Base-by-base conservation (phyloP, 2,329 filamentous ascomycete genomes). In the Acephala macrosclerotiorum region DNA sequence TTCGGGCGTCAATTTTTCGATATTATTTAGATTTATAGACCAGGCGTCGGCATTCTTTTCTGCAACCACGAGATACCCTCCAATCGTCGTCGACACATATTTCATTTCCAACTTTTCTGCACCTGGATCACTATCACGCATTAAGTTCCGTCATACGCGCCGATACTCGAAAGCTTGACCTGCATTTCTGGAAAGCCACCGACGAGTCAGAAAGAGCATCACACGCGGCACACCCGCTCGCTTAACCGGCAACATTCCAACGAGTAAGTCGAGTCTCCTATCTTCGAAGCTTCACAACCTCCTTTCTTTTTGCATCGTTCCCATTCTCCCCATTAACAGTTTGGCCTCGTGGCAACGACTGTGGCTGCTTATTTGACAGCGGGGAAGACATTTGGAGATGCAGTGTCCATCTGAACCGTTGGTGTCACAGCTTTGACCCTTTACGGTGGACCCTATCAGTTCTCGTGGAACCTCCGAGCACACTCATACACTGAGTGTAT, bases 11-110 rank as follows among this genome's bases (percentile, higher is more conserved):
- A 64, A 59, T 60, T 61, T n/a, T 60, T 61, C 58, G 18, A 49
- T 63, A 45, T 62, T 56, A 40, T 53, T 53, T 72, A 71, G 61
- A 70, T 40, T 42, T 49, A 68, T 74, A 72, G 69, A 73, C 69
- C 67, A 67, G 65, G 69, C 62, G 68, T 71, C 72, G 9, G 45
- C 45, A 58, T 62, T 68, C 63, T 64, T 68, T 60, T 59, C 63
- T 35, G 51, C 64, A 61, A 45, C 60, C 62, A 58, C 60, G 61
- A 71, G 69, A 73, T 71, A 71, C 70, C 68, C 70, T 45, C 47
- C 55, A 40, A 53, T 56, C 59, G 53, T 58, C 53, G 25, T 58
- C 55, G 53, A 63, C 42, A 45, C 8, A 58, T 58, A 65, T 22
- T 33, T 60, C 38, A 40, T 29, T 35, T 38, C 55, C 22, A 33